Evolutionary conservation across 73 alveolate species (phyloP).

Genomic region (Paramecium tetraurelia): DNA sequence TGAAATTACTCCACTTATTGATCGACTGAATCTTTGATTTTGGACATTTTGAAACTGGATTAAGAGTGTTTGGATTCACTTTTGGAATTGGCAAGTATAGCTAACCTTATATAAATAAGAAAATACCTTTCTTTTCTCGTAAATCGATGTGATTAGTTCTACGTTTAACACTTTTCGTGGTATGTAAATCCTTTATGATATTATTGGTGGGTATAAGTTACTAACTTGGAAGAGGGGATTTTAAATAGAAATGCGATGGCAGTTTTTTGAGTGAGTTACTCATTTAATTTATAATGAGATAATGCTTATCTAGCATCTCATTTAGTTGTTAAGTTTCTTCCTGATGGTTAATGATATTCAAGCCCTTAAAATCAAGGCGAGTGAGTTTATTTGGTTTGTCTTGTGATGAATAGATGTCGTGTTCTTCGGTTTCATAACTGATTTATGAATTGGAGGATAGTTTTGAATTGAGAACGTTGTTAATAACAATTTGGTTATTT

Average conservation of each 20-base stretch:
- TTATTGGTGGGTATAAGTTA: not conserved
- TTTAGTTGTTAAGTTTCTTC: not conserved
- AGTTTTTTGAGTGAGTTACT: not conserved
- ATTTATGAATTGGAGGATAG: not conserved
- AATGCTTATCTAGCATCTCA: not conserved
- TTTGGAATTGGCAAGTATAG: not conserved
- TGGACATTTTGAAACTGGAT: not conserved
- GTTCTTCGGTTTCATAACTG: conserved; percentile 37
- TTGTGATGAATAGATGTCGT: not conserved
- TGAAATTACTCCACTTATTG: not conserved
- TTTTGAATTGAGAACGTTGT: conserved; percentile 43
- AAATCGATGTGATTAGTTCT: conserved; percentile 5
- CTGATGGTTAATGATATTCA: not conserved
- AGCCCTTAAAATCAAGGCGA: not conserved
- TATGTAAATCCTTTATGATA: not conserved
- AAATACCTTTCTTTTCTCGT: not conserved
- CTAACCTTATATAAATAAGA: not conserved
- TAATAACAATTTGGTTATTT: not conserved
- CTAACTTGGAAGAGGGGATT: not conserved
- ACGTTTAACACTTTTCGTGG: not conserved
- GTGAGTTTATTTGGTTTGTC: not conserved
- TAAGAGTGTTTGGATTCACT: conserved; percentile 17
- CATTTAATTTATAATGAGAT: not conserved
- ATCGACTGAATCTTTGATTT: not conserved
- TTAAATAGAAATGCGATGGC: not conserved